Base-by-base conservation (phyloP, 163 green algal genomes). In the Scenedesmus sp. region DNA sequence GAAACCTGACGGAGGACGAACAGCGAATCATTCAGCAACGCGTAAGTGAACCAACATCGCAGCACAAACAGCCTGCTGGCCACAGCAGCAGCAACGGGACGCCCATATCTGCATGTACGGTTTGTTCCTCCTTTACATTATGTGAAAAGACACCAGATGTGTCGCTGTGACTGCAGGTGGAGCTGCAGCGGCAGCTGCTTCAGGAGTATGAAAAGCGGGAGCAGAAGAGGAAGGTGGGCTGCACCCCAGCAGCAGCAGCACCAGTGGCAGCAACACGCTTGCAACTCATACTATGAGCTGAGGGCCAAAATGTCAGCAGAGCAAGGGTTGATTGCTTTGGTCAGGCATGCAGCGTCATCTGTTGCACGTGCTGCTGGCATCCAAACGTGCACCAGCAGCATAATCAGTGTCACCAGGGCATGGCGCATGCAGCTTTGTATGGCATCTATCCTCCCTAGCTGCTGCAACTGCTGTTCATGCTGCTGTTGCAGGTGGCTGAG, bases 181-280 rank as follows among this genome's bases (percentile, higher is more conserved):
- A 95, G 1, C 91, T 97, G 15, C 97, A 99, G 91, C 94, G 96
- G 18, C 94, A 94, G 59, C 97, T 99, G 95, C 95, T 97, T n/a
- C 86, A 96, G 73, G 94, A 96, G 88, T 99, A 97, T 77, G 96
- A 99, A 83, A 94, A 93, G 83, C 88, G 93, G 4, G 97, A 99
- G 88, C 88, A 86, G 57, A 52, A 73, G 70, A 93, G 97, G 73
- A 98, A 99, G 95, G 96, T 95, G 55, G 23, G 89, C 20, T 1
- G n/a, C 54, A 16, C 2, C 54, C 2, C 54, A 10, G 34, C 73
- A 57, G 1, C 74, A 76, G 57, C 23, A 91, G 18, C 34, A 70
- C 6, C 13, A 26, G 15, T 66, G 77, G 4, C 34, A 46, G 34
- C 34, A 46, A 46, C 34, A 46, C 34, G 34, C 34, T 46, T 46